A percentile compares a stretch with the other conserved stretches of the same genome.
These are phyloP conservation scores for Acrodontium crateriforme DNA, from an alignment of 2,329 filamentous ascomycete species.

Conservation along the genomic window DNA sequence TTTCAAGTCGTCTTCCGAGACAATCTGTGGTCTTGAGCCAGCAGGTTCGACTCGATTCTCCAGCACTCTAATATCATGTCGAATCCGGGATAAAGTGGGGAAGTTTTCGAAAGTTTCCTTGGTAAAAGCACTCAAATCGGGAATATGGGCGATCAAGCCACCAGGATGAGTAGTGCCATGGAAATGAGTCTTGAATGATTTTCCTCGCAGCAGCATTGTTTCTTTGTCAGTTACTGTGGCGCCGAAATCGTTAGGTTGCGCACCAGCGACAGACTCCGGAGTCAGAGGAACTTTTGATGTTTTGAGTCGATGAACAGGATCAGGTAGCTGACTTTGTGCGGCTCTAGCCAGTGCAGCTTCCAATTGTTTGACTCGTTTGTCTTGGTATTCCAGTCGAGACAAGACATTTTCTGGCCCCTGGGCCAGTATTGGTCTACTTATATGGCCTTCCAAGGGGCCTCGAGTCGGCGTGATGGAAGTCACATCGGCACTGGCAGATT, in stretches of 20 bases:
- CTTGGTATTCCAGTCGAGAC: conserved; percentile 14
- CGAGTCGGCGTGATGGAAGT: neutral
- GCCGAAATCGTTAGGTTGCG: conserved; percentile 1
- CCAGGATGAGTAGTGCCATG: conserved; percentile 29
- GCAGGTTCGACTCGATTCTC: conserved; percentile 12
- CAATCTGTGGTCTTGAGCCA: conserved; percentile 9
- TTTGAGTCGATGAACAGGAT: conserved; percentile 6
- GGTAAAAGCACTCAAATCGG: conserved; percentile 16
- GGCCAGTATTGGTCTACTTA: conserved; percentile 8
- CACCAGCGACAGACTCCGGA: conserved; percentile 11
- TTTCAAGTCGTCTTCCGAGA: conserved; percentile 22
- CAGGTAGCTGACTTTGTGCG: conserved; percentile 3
- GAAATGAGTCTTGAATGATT: conserved; percentile 32
- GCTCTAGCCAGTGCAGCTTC: conserved; percentile 12
- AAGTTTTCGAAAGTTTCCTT: conserved; percentile 22
- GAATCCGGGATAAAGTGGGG: conserved; percentile 16
- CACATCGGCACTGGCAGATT: conserved; percentile 7
- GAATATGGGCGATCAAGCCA: conserved; percentile 16
- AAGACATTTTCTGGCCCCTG: conserved; percentile 11
- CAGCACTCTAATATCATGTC: conserved; percentile 14
- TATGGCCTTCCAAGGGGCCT: conserved; percentile 22
- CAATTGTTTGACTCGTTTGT: conserved; percentile 17
- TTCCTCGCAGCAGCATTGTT: conserved; percentile 29
- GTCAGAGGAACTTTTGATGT: conserved; percentile 12
- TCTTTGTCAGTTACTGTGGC: conserved; percentile 19